Conservation (phyloP, 2,329 filamentous ascomycete species). For the Sporothrix curviconia region DNA sequence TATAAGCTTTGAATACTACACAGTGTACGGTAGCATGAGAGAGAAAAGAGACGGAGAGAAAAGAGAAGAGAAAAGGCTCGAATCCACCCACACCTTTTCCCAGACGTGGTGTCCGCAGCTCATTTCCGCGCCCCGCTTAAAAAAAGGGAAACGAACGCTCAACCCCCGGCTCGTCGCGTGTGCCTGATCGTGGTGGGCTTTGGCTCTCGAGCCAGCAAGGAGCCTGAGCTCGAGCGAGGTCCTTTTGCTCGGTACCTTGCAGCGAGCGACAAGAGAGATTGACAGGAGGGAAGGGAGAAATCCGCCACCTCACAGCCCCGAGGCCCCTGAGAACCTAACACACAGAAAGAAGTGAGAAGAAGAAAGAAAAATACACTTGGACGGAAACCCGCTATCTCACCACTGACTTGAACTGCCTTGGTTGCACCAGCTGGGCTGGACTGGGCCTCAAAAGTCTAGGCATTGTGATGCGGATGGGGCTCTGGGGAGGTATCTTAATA, state of each 20-base stretch:
- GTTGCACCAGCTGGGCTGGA: not conserved
- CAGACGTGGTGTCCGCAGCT: slow-evolving; percentile 8
- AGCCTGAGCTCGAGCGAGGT: too few species aligned
- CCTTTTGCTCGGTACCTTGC: not conserved
- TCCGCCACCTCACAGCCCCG: not conserved
- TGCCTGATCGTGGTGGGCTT: not conserved
- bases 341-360: too few species aligned
- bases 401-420: not conserved
- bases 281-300: not conserved
- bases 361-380: not conserved
- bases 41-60: too few species aligned
- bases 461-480: not conserved
- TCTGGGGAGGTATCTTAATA: not conserved
- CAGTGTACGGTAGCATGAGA: too few species aligned
- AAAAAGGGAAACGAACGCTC: slow-evolving; percentile 11
- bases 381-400: not conserved
- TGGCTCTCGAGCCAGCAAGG: not conserved
- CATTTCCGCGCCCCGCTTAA: slow-evolving; percentile 17
- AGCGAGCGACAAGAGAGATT: too few species aligned
- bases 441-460: not conserved
- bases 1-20: not conserved
- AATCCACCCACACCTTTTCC: slow-evolving; percentile 9
- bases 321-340: not conserved
- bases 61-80: not conserved
- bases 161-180: slow-evolving; percentile 12